Conservation (phyloP, 805 yeast species). For the Yarrowia sp. region DNA sequence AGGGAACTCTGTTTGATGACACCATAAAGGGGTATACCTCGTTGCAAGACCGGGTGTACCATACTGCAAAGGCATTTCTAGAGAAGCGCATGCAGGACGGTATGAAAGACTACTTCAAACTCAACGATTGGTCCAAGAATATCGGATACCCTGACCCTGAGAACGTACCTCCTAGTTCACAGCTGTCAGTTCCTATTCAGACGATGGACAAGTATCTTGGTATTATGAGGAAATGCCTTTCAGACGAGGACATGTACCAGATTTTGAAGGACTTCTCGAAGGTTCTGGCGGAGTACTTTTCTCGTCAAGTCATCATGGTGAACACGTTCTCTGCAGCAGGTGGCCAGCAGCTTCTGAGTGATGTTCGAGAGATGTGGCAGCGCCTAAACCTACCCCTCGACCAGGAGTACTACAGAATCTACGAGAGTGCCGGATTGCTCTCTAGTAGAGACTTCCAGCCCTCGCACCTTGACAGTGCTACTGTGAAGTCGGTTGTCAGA, state of each 20-base stretch:
- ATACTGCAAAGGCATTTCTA: constrained; percentile 38
- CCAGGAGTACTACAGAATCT: background rate
- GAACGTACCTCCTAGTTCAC: constrained; percentile 30
- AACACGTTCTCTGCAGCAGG: constrained; percentile 42
- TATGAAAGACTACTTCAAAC: constrained; percentile 42
- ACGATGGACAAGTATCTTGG: constrained; percentile 36
- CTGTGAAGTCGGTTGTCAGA: background rate
- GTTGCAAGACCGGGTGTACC: constrained; percentile 37
- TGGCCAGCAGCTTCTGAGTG: constrained; percentile 40
- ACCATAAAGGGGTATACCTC: constrained; percentile 43
- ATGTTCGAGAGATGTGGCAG: constrained; percentile 39
- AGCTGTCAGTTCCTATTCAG: constrained; percentile 36
- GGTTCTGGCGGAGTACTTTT: constrained; percentile 41
- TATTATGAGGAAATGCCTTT: constrained; percentile 38
- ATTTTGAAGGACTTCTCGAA: constrained; percentile 36
- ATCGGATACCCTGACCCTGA: constrained; percentile 19
- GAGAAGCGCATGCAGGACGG: constrained; percentile 41
- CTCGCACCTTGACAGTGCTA: background rate
- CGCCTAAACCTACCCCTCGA: background rate
- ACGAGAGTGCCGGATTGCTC: constrained; percentile 7
- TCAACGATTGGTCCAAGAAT: constrained; percentile 37
- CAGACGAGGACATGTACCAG: constrained; percentile 37
- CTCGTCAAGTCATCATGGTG: constrained; percentile 42
- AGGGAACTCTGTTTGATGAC: constrained; percentile 47
- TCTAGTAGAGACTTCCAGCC: constrained; percentile 10